phyloP scores from a whole-genome alignment of 2,329 filamentous ascomycete species.

The Mycocentrospora acerina region DNA sequence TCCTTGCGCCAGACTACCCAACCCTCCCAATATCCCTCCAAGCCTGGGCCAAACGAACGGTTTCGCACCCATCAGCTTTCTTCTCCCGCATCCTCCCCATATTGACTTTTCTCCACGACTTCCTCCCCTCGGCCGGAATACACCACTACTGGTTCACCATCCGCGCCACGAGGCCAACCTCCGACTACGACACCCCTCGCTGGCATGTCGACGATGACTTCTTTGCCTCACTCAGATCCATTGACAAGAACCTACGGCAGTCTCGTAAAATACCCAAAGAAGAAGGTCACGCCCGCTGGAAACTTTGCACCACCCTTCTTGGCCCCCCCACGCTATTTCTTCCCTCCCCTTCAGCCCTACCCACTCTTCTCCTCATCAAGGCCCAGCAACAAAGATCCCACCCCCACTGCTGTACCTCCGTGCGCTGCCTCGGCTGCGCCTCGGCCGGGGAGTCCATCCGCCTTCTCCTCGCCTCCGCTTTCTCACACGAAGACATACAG shows the following conservation, averaged over 20 bases:
- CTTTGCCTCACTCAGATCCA: constrained; percentile 23
- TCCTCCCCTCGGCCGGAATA: constrained; percentile 41
- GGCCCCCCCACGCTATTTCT: constrained; percentile 51
- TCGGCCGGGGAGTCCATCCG: constrained; percentile 46
- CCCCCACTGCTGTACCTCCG: constrained; percentile 46
- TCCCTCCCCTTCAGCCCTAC: constrained; percentile 34
- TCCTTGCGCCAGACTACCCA: constrained; percentile 9
- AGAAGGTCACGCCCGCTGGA: constrained; percentile 42
- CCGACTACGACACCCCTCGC: constrained; percentile 48
- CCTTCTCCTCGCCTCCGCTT: constrained; percentile 29
- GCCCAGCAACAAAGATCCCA: constrained; percentile 20
- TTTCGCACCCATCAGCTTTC: constrained; percentile 35
- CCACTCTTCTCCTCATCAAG: constrained; percentile 31
- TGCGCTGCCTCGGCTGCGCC: constrained; percentile 50
- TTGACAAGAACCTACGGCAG: neutral
- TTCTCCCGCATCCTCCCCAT: constrained; percentile 44
- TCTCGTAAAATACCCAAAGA: neutral
- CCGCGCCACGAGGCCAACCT: constrained; percentile 47
- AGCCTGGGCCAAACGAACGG: constrained; percentile 41
- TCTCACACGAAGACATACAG: constrained; percentile 14
- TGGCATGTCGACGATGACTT: constrained; percentile 57
- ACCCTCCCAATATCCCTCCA: constrained; percentile 27
- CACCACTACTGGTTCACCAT: constrained; percentile 53
- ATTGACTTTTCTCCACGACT: constrained; percentile 42
- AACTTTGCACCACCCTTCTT: constrained; percentile 51